These are phyloP conservation scores for Suhomyces bribrorum DNA, from an alignment of 1,139 yeast species.

Conservation along the genomic window DNA sequence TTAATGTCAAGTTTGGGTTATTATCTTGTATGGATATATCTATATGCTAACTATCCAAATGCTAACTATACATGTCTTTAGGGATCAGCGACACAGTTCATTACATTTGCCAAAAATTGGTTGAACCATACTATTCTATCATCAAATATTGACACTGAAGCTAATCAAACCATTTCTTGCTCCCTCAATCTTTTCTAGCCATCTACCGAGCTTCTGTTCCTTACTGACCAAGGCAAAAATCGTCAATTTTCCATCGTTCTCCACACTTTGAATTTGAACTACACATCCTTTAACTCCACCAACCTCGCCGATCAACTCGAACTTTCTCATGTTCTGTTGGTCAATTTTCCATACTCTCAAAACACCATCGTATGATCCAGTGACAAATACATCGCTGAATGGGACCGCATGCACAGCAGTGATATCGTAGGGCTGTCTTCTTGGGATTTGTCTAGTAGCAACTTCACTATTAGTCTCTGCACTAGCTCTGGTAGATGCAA, in stretches of 20 bases:
- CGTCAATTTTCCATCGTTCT: slow-evolving; percentile 50
- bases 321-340: slow-evolving; percentile 57
- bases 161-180: slow-evolving; percentile 46
- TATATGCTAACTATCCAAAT: background rate
- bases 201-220: slow-evolving; percentile 87
- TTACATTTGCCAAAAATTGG: too few relatives aligned
- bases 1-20: background rate
- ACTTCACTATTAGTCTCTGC: slow-evolving; percentile 57
- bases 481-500: slow-evolving; percentile 54
- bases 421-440: slow-evolving; percentile 78
- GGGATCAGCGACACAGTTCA: background rate
- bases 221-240: slow-evolving; percentile 72
- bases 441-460: slow-evolving; percentile 59
- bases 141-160: slow-evolving; percentile 39
- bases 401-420: slow-evolving; percentile 86
- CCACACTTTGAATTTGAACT: slow-evolving; percentile 67
- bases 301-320: slow-evolving; percentile 55
- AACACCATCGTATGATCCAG: slow-evolving; percentile 86
- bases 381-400: slow-evolving; percentile 77
- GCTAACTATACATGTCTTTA: background rate
- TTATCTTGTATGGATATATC: background rate
- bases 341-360: slow-evolving; percentile 76
- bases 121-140: too few relatives aligned
- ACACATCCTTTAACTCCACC: slow-evolving; percentile 71
- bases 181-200: slow-evolving; percentile 52